Base-by-base conservation (phyloP, 2,329 filamentous ascomycete species). In the Curvularia spicifera region DNA sequence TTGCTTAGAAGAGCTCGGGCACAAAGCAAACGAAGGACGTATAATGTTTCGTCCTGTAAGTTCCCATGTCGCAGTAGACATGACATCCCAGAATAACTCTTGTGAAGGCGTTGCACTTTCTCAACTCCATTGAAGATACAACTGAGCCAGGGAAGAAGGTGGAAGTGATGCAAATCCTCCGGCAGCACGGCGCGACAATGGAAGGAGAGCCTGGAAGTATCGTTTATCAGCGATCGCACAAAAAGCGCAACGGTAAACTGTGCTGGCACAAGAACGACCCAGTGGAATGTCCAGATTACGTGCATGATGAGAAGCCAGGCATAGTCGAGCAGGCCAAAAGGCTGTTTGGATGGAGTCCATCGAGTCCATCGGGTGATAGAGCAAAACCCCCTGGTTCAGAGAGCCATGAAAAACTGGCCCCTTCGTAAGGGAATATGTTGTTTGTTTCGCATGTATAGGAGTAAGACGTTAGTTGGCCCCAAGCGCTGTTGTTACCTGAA, bases 151-250 rank as follows among this genome's bases (percentile, higher is more conserved):
- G 43, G 3, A 46, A 46, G 28, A 46, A 46, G 20, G 26, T 8
- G 20, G 43, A 46, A 20, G 43, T 46, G 43, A 46, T 46, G 9
- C 26, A 20, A 20, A 46, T 46, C 10, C 43, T 46, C 9, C n/a
- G 29, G 29, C 43, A 46, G n/a, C 43, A 46, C 43, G 43, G 43
- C n/a, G 43, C 43, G 29, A 46, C 43, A 46, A 46, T 46, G 43
- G 43, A 46, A 31, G 43, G 43, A 46, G 43, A 46, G 10, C 43
- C 43, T 31, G 43, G 43, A 18, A 46, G 43, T 22, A 13, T 29
- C 28, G n/a, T 31, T 7, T 26, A 46, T 31, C 43, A 46, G 28
- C 24, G 26, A 20, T 46, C 43, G 43, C 43, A 46, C 43, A 46
- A 46, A 31, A 46, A 20, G 28, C 43, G 43, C 26, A 46, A 46